Conservation (phyloP, 179 eudicot genomes). For the Beta lomatogona region DNA sequence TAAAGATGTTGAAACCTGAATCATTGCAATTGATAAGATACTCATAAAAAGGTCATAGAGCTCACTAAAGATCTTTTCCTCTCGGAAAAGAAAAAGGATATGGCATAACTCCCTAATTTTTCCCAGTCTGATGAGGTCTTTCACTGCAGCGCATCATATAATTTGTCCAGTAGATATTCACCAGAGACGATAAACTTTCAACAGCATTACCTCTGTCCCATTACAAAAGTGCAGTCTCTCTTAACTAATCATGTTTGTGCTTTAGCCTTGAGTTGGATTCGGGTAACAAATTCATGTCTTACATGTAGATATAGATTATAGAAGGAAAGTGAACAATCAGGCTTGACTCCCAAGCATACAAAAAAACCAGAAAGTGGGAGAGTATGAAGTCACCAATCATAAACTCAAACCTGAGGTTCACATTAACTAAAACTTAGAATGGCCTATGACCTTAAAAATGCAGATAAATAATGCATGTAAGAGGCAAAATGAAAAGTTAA, state of each 20-base stretch:
- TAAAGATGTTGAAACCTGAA: neutral
- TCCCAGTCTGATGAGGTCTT: slow-evolving; percentile 3
- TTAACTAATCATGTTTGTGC: neutral
- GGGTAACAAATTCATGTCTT: neutral
- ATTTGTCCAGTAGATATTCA: neutral
- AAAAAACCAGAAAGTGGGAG: neutral
- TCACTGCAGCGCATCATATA: neutral
- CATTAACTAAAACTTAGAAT: neutral
- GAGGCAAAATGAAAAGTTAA: slow-evolving; percentile 7
- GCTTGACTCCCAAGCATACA: neutral
- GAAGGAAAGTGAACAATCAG: neutral
- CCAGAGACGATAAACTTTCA: neutral
- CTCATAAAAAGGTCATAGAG: neutral
- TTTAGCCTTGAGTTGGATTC: neutral
- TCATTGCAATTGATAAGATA: neutral
- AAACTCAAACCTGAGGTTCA: neutral
- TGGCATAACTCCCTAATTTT: too few species aligned
- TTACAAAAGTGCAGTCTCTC: neutral
- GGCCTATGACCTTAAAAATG: neutral
- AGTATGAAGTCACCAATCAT: neutral
- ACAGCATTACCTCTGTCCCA: slow-evolving; percentile 1
- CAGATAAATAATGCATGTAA: slow-evolving; percentile 11
- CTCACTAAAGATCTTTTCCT: neutral
- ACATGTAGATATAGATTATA: neutral
- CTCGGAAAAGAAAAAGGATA: too few species aligned